Percentiles rank a stretch among this genome's conserved stretches.
phyloP scores from a whole-genome alignment of 345 rosid genomes.

The Rhodomyrtus tomentosa region DNA sequence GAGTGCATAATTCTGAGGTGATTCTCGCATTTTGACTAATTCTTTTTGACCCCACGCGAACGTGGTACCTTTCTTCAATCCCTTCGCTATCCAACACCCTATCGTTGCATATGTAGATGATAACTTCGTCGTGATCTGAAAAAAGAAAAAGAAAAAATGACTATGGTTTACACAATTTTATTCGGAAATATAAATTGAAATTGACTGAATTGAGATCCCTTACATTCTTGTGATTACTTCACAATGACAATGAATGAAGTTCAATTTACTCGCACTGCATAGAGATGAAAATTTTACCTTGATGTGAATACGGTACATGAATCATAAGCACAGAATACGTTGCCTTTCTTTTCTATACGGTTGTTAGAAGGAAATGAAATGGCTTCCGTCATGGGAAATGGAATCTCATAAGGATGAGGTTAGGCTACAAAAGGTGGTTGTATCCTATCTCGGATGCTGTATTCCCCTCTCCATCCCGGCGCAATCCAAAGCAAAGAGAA shows the following conservation, averaged over 20 bases:
- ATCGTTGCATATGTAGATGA: not conserved
- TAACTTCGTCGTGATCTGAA: too few relatives aligned
- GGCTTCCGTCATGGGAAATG: not conserved
- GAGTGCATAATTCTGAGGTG: not conserved
- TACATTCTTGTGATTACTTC: too few relatives aligned
- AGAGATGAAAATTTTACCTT: not conserved
- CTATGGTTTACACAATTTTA: too few relatives aligned
- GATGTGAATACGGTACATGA: not conserved
- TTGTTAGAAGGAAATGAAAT: not conserved
- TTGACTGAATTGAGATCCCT: not conserved
- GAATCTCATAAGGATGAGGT: not conserved
- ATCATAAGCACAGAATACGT: not conserved
- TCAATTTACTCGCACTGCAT: not conserved
- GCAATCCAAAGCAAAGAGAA: not conserved
- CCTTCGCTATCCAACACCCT: not conserved
- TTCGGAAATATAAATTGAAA: not conserved
- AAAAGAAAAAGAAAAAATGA: too few relatives aligned
- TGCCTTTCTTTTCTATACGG: not conserved
- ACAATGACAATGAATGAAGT: too few relatives aligned
- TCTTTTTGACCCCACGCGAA: not conserved
- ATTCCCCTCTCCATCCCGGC: not conserved
- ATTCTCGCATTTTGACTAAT: not conserved
- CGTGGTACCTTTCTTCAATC: too few relatives aligned
- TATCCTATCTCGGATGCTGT: too few relatives aligned
- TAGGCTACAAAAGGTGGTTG: not conserved